Evolutionary conservation across 768 basidiomycete species (phyloP).

Genomic region (Ephemerocybe angulata): DNA sequence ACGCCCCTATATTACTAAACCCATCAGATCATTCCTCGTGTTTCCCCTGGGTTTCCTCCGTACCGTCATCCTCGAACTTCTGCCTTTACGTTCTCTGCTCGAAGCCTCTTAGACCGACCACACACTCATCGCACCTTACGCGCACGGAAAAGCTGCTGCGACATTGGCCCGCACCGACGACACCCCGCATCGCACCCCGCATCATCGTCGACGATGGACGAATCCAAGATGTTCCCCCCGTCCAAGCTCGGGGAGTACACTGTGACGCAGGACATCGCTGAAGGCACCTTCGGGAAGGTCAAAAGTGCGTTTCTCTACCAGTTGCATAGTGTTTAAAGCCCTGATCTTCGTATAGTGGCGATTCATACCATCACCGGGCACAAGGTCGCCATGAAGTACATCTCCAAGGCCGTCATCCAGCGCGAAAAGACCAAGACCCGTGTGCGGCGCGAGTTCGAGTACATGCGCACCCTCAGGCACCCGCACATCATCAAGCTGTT

Average conservation of each 20-base stretch:
- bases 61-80: background rate
- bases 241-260: slow-evolving; percentile 90
- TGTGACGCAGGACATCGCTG: slow-evolving; percentile 83
- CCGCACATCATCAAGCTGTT: slow-evolving; percentile 98
- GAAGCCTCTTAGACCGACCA: too few species aligned
- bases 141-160: background rate
- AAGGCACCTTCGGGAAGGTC: slow-evolving; percentile 98
- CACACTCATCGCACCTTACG: too few species aligned
- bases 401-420: slow-evolving; percentile 90
- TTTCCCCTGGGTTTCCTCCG: background rate
- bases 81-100: background rate
- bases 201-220: slow-evolving; percentile 25
- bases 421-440: slow-evolving; percentile 88
- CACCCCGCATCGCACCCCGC: background rate
- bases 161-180: background rate
- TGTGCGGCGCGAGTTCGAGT: slow-evolving; percentile 94
- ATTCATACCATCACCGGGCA: slow-evolving; percentile 92
- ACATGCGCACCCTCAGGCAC: slow-evolving; percentile 90
- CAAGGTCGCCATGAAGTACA: slow-evolving; percentile 96
- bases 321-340: slow-evolving; percentile 9
- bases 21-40: background rate
- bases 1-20: background rate
- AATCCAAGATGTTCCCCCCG: slow-evolving; percentile 41
- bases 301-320: slow-evolving; percentile 70
- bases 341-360: slow-evolving; percentile 59